A percentile compares a stretch with the other conserved stretches of the same genome.
These are phyloP conservation scores for Saccharomyces hybrid DNA, from an alignment of 1,139 yeast genomes.

Conservation along the genomic window DNA sequence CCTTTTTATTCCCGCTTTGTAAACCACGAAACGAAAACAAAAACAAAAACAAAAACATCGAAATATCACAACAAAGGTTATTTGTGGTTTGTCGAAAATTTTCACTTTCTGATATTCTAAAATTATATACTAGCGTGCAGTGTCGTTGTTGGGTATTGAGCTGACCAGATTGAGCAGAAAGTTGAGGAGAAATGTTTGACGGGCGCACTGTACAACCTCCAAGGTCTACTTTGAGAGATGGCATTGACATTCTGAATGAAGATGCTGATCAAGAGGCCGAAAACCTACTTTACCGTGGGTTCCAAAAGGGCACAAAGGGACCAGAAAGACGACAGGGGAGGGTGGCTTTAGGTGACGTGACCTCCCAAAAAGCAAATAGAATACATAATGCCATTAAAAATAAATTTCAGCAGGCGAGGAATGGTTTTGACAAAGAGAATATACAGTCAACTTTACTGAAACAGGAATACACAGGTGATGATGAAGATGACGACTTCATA, in stretches of 20 bases:
- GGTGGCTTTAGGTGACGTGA: slow-evolving; percentile 24
- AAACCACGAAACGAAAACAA: not conserved
- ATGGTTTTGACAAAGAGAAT: slow-evolving; percentile 15
- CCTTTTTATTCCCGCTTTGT: not conserved
- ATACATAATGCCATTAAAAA: slow-evolving; percentile 3
- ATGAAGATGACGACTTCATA: not conserved
- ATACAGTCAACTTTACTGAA: not conserved
- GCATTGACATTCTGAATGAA: not conserved
- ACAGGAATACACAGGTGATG: slow-evolving; percentile 1
- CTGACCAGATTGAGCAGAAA: not conserved
- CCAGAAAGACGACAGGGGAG: slow-evolving; percentile 7
- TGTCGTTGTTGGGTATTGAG: not conserved
- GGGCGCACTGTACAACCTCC: not conserved
- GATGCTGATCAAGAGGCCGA: not conserved
- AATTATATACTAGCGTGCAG: not conserved
- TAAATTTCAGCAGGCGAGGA: not conserved
- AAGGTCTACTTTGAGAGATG: not conserved
- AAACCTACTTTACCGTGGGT: not conserved
- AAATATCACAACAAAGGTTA: not conserved
- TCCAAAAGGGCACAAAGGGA: not conserved
- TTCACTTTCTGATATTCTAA: not conserved
- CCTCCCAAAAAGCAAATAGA: slow-evolving; percentile 18
- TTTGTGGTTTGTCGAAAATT: not conserved
- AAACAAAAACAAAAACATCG: not conserved
- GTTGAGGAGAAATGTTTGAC: not conserved